A percentile compares a stretch with the other conserved stretches of the same genome.
Evolutionary conservation across 176 grass and related monocot species (phyloP).

Genomic region (Oryza australiensis): DNA sequence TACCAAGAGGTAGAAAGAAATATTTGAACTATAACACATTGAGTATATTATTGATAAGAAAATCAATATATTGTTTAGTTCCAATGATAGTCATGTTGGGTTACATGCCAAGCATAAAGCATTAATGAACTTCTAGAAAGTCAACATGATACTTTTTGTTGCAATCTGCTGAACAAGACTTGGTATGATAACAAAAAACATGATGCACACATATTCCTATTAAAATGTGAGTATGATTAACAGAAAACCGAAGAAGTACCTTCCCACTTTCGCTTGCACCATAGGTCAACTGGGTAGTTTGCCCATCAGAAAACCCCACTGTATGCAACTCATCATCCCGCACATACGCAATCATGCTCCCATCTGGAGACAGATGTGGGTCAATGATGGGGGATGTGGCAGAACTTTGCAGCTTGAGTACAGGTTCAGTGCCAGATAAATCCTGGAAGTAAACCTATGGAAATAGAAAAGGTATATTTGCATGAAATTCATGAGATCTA

Average conservation of each 20-base stretch:
- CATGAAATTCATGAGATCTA: not conserved
- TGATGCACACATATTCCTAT: not conserved
- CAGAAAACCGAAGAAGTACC: constrained; percentile 44
- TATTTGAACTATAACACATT: constrained; percentile 13
- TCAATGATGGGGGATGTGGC: constrained; percentile 83
- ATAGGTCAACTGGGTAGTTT: constrained; percentile 75
- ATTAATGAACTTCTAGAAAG: constrained; percentile 16
- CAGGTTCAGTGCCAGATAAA: constrained; percentile 78
- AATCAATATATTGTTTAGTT: constrained; percentile 3
- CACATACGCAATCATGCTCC: constrained; percentile 89
- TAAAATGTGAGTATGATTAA: constrained; percentile 2
- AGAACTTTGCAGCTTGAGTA: constrained; percentile 76
- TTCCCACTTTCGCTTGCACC: constrained; percentile 83
- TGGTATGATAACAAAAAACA: constrained; percentile 1
- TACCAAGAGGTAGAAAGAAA: constrained; percentile 5
- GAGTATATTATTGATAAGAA: not conserved
- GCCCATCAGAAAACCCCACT: constrained; percentile 48
- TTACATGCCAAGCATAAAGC: constrained; percentile 6
- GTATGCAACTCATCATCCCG: constrained; percentile 85
- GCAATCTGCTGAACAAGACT: constrained; percentile 21
- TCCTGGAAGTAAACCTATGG: constrained; percentile 96
- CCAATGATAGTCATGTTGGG: not conserved
- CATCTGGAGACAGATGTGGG: constrained; percentile 91
- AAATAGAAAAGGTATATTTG: constrained; percentile 26
- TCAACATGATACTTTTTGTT: constrained; percentile 2